phyloP scores from a whole-genome alignment of 805 yeast species.

The Myxozyma geophila region DNA sequence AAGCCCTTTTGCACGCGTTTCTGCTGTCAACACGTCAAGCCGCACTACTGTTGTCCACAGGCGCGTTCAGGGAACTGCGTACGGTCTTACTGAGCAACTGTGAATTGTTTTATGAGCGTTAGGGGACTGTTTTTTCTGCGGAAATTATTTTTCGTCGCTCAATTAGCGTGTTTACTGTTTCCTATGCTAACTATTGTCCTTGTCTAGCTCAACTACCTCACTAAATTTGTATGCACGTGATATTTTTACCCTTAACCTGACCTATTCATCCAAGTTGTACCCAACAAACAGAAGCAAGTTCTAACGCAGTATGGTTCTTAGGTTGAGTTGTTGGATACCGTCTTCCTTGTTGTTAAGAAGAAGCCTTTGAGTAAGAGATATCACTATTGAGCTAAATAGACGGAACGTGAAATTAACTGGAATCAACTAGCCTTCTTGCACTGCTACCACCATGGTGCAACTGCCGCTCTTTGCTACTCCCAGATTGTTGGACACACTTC shows the following conservation, averaged over 20 bases:
- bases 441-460: constrained; percentile 98
- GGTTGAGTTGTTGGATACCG: constrained; percentile 86
- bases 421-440: constrained; percentile 67
- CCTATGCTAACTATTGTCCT: not conserved
- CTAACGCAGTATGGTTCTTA: constrained; percentile 24
- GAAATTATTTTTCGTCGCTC: too few species aligned
- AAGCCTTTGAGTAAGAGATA: constrained; percentile 65
- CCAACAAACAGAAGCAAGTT: not conserved
- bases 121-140: too few species aligned
- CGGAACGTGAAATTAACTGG: not conserved
- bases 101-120: too few species aligned
- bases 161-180: not conserved
- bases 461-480: constrained; percentile 91
- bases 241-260: constrained; percentile 12
- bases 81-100: not conserved
- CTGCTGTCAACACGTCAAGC: constrained; percentile 4
- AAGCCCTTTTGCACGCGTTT: constrained; percentile 7
- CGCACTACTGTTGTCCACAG: not conserved
- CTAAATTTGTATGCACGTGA: constrained; percentile 59
- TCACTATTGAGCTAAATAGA: not conserved
- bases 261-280: not conserved
- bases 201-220: constrained; percentile 73
- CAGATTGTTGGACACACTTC: constrained; percentile 89
- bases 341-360: constrained; percentile 87
- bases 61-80: not conserved